Base-by-base conservation (phyloP, 129 eudicot species). In the Centella asiatica region DNA sequence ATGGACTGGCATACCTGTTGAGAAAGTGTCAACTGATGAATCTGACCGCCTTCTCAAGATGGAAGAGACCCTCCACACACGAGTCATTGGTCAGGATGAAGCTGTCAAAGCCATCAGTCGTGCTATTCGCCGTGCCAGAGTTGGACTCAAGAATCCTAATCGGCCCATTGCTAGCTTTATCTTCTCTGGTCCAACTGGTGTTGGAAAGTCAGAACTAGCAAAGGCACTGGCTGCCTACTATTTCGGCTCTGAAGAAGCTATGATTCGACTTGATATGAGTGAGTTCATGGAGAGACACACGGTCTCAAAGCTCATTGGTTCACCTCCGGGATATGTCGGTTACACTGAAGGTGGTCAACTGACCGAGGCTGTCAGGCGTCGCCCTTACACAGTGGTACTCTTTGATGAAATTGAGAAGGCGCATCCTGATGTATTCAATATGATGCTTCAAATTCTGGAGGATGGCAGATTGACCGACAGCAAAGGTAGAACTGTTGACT, bases 241-340 rank as follows among this genome's bases (percentile, higher is more conserved):
- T 83, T 88, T 88, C 33, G 97, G 97, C 18, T 88, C 97, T 6
- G 90, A 88, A 72, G 97, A 88, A 61, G 97, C 97, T 63, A 88
- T 88, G 97, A 80, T 88, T 46, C 82, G 97, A 1, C 87, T 88
- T 6, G 96, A 88, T 57, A 88, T 88, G 96, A 81, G 89, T 59
- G 96, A 88, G 82, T 88, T 81, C 81, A 88, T 88, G 97, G 97
- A 88, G 77, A 71, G 97, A 20, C 97, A 88, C 76, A 88, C 97
- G 0, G 97, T 88, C 57, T 82, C 97, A 1, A 88, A 88, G 73
- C 97, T 88, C 67, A 85, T 88, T 44, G 97, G 97, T 12, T 88
- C 97, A 1, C 97, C 97, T 1, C 97, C 97, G 2, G 97, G 97
- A 0, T 88, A 88, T 44, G 94, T 88, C 10, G 97, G 97, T 18